A percentile compares a stretch with the other conserved stretches of the same genome.
phyloP scores from a whole-genome alignment of 106 monocot genomes.

The Iris macrosiphon region DNA sequence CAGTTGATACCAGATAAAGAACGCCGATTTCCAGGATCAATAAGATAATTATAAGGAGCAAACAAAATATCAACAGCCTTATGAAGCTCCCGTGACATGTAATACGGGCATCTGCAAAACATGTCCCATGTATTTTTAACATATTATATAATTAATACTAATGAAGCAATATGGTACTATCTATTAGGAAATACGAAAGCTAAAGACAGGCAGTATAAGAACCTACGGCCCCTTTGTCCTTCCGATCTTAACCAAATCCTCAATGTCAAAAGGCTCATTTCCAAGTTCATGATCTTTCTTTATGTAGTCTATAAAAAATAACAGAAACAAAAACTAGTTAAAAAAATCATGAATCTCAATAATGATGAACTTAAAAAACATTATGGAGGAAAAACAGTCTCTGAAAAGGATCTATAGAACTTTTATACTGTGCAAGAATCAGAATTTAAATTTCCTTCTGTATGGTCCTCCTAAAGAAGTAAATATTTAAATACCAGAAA shows the following conservation, averaged over 20 bases:
- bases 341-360: background rate
- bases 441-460: background rate
- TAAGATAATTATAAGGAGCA: conserved; percentile 97
- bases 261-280: conserved; percentile 91
- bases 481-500: conserved; percentile 46
- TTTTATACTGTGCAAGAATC: background rate
- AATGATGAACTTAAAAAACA: background rate
- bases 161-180: background rate
- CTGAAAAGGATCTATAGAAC: background rate
- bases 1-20: conserved; percentile 78
- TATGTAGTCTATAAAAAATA: conserved; percentile 44
- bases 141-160: background rate
- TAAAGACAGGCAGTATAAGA: conserved; percentile 5
- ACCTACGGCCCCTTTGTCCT: conserved; percentile 75
- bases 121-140: conserved; percentile 1
- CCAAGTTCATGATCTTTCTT: conserved; percentile 59
- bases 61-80: conserved; percentile 84
- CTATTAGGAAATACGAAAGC: conserved; percentile 1
- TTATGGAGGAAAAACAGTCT: background rate
- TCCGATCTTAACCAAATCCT: conserved; percentile 85
- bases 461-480: background rate
- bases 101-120: conserved; percentile 88
- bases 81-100: conserved; percentile 83
- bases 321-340: background rate
- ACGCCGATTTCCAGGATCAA: conserved; percentile 79